Conservation (phyloP, 306 rosid genomes). For the Glycine tomentella region DNA sequence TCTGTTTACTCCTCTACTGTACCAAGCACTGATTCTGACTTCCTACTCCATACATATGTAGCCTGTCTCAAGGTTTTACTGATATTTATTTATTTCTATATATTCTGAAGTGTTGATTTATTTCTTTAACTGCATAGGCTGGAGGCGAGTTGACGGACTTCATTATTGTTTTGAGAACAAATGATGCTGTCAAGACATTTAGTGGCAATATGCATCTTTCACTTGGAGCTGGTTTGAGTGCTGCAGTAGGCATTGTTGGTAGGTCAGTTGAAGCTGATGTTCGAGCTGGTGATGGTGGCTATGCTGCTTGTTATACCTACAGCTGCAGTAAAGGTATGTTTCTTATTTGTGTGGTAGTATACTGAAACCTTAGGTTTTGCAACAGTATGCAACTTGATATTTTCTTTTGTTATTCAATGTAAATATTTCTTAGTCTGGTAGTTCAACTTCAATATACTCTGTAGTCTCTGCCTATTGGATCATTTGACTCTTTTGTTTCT, state of each 20-base stretch:
- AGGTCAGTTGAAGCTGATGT: too few species aligned
- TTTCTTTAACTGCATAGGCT: conserved; percentile 57
- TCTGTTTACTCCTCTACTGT: conserved; percentile 18
- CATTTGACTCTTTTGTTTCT: not conserved
- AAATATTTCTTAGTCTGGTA: not conserved
- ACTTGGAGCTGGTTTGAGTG: conserved; percentile 94
- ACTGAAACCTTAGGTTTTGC: conserved; percentile 13
- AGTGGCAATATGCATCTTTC: conserved; percentile 81
- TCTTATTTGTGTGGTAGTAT: not conserved
- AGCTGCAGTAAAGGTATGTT: too few species aligned
- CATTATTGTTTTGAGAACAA: conserved; percentile 85
- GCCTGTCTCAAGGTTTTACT: conserved; percentile 26
- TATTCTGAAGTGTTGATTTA: conserved; percentile 31
- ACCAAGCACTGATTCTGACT: conserved; percentile 22
- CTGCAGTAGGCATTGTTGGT: conserved; percentile 51
- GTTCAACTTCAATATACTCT: conserved; percentile 9
- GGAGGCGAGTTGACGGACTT: conserved; percentile 98
- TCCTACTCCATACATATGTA: conserved; percentile 4
- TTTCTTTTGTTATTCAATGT: not conserved
- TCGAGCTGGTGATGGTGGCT: not conserved
- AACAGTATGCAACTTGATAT: conserved; percentile 4
- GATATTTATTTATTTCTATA: conserved; percentile 16
- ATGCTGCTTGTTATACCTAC: too few species aligned
- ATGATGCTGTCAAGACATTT: conserved; percentile 83
- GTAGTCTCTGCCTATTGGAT: not conserved